Percentiles rank a stretch among this genome's conserved stretches.
These are phyloP conservation scores for Pyricularia pennisetigena DNA, from an alignment of 2,329 filamentous ascomycete species.

Conservation along the genomic window DNA sequence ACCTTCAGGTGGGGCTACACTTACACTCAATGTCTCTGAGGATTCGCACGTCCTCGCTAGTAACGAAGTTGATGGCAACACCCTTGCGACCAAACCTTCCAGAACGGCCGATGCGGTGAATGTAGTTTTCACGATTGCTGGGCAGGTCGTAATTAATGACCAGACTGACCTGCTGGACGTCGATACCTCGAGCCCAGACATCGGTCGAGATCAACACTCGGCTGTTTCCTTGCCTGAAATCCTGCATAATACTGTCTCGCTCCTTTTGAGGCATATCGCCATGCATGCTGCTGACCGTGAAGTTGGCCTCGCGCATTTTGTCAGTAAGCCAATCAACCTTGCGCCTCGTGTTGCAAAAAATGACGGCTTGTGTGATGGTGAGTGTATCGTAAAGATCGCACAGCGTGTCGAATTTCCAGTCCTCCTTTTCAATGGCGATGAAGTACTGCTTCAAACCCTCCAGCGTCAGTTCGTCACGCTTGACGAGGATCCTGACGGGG, in stretches of 20 bases:
- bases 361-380: constrained; percentile 97
- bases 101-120: constrained; percentile 93
- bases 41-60: constrained; percentile 94
- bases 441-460: constrained; percentile 99
- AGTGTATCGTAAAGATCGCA: constrained; percentile 98
- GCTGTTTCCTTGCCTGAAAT: constrained; percentile 94
- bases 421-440: constrained; percentile 97
- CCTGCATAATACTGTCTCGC: constrained; percentile 97
- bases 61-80: constrained; percentile 99
- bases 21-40: constrained; percentile 97
- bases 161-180: constrained; percentile 94
- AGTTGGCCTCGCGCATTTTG: constrained; percentile 98
- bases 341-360: constrained; percentile 97
- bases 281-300: constrained; percentile 97
- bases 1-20: constrained; percentile 18
- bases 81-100: constrained; percentile 96
- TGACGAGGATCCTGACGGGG: constrained; percentile 90
- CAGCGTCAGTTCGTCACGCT: constrained; percentile 96
- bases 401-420: constrained; percentile 98
- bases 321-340: constrained; percentile 99
- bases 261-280: constrained; percentile 99
- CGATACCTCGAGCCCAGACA: constrained; percentile 96
- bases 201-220: constrained; percentile 95
- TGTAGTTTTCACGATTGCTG: constrained; percentile 98
- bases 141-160: constrained; percentile 99